phyloP scores from a whole-genome alignment of 2,329 filamentous ascomycete species.

The Fusarium subtropicale region DNA sequence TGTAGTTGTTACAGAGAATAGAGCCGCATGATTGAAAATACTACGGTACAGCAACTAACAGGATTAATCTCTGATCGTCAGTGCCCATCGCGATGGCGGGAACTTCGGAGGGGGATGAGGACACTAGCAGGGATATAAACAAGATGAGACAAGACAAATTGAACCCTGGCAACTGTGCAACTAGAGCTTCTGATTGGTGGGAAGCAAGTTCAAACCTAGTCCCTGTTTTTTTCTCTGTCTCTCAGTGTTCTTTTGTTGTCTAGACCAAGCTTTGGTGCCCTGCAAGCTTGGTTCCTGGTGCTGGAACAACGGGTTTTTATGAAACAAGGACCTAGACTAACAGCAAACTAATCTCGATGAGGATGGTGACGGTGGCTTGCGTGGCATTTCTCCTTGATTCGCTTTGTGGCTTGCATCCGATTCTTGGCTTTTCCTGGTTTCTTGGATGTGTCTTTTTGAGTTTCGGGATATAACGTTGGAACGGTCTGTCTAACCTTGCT shows the following conservation, averaged over 20 bases:
- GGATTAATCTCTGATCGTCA: slow-evolving; percentile 28
- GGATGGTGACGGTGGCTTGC: slow-evolving; percentile 35
- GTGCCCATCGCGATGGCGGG: slow-evolving; percentile 36
- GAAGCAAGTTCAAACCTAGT: slow-evolving; percentile 4
- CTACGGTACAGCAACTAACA: neutral
- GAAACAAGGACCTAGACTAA: slow-evolving; percentile 15
- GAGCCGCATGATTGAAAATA: slow-evolving; percentile 20
- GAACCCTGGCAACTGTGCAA: slow-evolving; percentile 9
- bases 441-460: slow-evolving; percentile 13
- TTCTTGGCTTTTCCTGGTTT: neutral
- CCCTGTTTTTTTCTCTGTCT: slow-evolving; percentile 3
- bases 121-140: slow-evolving; percentile 31
- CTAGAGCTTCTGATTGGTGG: slow-evolving; percentile 4
- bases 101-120: slow-evolving; percentile 9
- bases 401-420: slow-evolving; percentile 28
- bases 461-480: slow-evolving; percentile 4
- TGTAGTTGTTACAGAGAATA: neutral
- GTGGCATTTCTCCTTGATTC: slow-evolving; percentile 13
- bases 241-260: neutral
- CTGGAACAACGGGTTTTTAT: slow-evolving; percentile 9
- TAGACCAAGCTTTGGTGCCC: slow-evolving; percentile 21
- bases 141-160: slow-evolving; percentile 36
- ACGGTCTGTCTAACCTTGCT: neutral
- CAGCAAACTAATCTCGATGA: slow-evolving; percentile 12
- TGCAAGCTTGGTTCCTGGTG: slow-evolving; percentile 21